Base-by-base conservation (phyloP, 352 stramenopile species). In the Globisporangium mamillatum region DNA sequence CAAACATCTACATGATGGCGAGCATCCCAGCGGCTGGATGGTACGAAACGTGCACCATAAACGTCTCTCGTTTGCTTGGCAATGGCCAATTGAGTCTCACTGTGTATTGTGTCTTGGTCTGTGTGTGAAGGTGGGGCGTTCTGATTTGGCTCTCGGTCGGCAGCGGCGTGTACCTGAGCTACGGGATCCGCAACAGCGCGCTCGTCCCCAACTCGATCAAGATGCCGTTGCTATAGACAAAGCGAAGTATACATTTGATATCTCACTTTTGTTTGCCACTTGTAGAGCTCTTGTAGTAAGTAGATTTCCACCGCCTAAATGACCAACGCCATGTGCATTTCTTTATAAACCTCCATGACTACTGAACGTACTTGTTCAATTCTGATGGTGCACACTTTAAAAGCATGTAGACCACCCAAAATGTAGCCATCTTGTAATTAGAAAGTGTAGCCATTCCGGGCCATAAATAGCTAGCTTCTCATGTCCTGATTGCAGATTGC, bases 151-250 rank as follows among this genome's bases (percentile, higher is more conserved):
- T 93, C 24, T 68, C 66, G 29, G 41, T 85, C 20, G 89, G 89
- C 1, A 63, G 93, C 16, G 41, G 82, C 6, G 64, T 95, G 46
- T 96, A 96, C 63, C 54, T 95, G 61, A 77, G 75, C 60, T 96
- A 94, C 55, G 87, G 87, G 63, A 89, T 95, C 22, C 85, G 77
- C 63, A 79, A 96, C 71, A 94, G 84, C 62, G 64, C 77, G n/a
- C 70, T 95, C 38, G 72, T 61, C 34, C 69, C 82, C 29, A 32
- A 67, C 53, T 32, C 63, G 44, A 55, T 64, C 20, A 65, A 67
- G 36, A 57, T 71, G 36, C 64, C 68, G 25, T 63, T 73, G 29
- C 50, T 73, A 36, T 72, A 72, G 55, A 63, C 36, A 41, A 54
- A 52, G n/a, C 38, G 38, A 46, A 46, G 38, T 18, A 46, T 7